Evolutionary conservation across 305 asterid genomes (phyloP), one percentile per base, ranked within the genome.

Genomic region (Fraxinus angustifolia): DNA sequence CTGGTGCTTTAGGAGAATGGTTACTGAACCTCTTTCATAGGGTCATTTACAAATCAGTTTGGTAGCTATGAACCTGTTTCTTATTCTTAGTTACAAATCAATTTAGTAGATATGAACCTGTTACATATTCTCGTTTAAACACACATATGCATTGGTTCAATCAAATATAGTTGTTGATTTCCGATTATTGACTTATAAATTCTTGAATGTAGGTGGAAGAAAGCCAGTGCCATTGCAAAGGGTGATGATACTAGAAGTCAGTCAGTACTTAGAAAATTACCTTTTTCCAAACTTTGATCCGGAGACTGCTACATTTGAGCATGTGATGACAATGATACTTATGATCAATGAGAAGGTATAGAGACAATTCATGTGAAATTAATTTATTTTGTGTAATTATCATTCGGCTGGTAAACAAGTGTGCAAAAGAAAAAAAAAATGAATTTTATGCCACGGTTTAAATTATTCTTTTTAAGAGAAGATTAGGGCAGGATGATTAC

Each of bases 341-440:
- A 93, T 96, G 99, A 91, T 96, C 83, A 96, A 96, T 88, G 99
- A 96, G 90, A 96, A 96, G 99, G 99, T 95, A 85, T 45, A 73
- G 2, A 23, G 48, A 36, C 16, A 76, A 17, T n/a, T 23, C 42
- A 68, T 71, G 2, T 31, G 21, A 75, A 16, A 23, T 38, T 72
- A 2, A 33, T 78, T 71, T 62, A 74, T 81, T 33, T 40, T 48
- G n/a, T 78, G 21, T 33, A 28, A 7, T 21, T 75, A 45, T 78
- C 72, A 67, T 50, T 75, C 75, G 53, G 71, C 28, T 83, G 35
- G 76, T 21, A 62, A 30, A 72, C 42, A 70, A 42, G 31, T 77
- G 67, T 78, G 73, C 70, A 11, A 34, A 40, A 81, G 76, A 23
- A 8, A 48, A 38, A 34, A 81, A 79, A 4, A 17, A 45, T 1